phyloP scores from a whole-genome alignment of 106 monocot genomes.

The Amphibolis antarctica region DNA sequence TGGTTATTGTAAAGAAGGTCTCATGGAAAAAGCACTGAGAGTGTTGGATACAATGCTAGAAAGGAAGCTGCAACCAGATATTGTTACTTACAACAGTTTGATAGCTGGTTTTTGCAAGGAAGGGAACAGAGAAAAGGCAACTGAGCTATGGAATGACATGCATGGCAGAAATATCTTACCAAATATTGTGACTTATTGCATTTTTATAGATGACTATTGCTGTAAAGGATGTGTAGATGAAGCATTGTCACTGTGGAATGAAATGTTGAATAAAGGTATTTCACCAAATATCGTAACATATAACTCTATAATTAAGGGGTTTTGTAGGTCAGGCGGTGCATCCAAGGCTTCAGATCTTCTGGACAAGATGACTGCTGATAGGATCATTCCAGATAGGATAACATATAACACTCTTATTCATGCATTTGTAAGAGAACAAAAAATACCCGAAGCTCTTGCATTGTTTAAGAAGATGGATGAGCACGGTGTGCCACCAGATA shows the following conservation, averaged over 20 bases:
- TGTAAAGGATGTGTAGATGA: constrained; percentile 40
- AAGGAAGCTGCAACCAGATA: constrained; percentile 58
- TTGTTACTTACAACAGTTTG: constrained; percentile 81
- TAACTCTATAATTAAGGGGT: constrained; percentile 83
- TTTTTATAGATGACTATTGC: constrained; percentile 54
- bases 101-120: constrained; percentile 84
- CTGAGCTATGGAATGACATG: constrained; percentile 71
- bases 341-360: constrained; percentile 55
- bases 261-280: constrained; percentile 53
- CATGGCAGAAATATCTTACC: constrained; percentile 41
- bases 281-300: constrained; percentile 60
- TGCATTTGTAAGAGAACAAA: constrained; percentile 54
- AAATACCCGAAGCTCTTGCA: constrained; percentile 44
- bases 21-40: constrained; percentile 33
- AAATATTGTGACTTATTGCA: constrained; percentile 58
- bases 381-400: constrained; percentile 51
- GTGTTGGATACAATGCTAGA: constrained; percentile 50
- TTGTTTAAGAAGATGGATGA: constrained; percentile 53
- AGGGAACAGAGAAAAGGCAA: constrained; percentile 57
- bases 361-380: constrained; percentile 44
- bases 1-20: constrained; percentile 65
- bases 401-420: constrained; percentile 79
- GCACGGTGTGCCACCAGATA: constrained; percentile 42
- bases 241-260: constrained; percentile 54
- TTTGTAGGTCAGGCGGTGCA: constrained; percentile 47